Evolutionary conservation across 2,329 filamentous ascomycete genomes (phyloP), one percentile per base, ranked within the genome.

Genomic region (Sclerotinia subarctica): DNA sequence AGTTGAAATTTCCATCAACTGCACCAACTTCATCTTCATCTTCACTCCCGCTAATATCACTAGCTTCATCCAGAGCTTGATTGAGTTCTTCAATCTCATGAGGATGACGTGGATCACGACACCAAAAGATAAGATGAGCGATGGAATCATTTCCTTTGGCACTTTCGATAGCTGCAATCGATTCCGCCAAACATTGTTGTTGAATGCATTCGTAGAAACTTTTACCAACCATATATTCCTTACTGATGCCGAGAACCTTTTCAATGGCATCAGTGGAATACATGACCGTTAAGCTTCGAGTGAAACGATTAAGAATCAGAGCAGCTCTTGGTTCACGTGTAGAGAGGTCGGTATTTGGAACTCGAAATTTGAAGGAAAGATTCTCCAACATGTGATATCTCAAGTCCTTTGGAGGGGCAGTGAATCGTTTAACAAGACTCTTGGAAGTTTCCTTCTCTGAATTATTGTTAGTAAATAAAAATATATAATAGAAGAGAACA

Each of bases 91-190:
- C 83, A 35, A 68, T 53, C 19, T 68, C 66, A 51, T 68, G 58
- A 38, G 82, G 83, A 67, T 84, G 81, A 42, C 89, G 83, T 24
- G 92, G 92, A 76, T 95, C 90, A 65, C 91, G 85, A 75, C 91
- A 94, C 85, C 88, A 92, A 77, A 96, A 96, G 24, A 93, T 90
- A 69, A 96, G 82, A 74, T 96, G 96, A 2, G 93, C 92, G 74
- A 96, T 95, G 2, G 93, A 96, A 77, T 96, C 92, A 74, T 96
- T 96, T 38, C 90, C 90, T 77, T 96, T 96, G 29, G 93, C 92
- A 72, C 90, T 90, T 78, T 96, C 93, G 44, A 96, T 79, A 74
- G 90, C 94, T 70, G 87, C 86, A 46, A 94, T 87, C 4, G 92
- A 92, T 73, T 95, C 91, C 11, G 85, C 81, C 38, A 95, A 81